phyloP scores from a whole-genome alignment of 164 flowering plant species.

The Cinnamomum micranthum region DNA sequence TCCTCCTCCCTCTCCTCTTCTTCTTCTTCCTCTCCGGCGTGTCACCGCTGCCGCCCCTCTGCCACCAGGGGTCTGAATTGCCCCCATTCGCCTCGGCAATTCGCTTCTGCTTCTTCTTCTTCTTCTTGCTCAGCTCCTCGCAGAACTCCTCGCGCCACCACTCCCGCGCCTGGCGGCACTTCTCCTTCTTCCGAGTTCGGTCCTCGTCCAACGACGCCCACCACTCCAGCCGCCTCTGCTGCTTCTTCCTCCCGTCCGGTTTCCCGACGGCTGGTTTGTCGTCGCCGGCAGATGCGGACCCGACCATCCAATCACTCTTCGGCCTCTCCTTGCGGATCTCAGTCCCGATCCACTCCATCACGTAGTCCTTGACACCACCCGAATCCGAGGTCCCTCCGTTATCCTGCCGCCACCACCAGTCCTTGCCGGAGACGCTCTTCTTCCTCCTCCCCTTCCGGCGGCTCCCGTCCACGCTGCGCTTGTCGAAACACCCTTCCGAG shows the following conservation, averaged over 20 bases:
- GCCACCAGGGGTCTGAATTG: slow-evolving; percentile 53
- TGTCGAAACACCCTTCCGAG: slow-evolving; percentile 48
- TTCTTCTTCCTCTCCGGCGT: slow-evolving; percentile 35
- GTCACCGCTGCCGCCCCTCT: slow-evolving; percentile 42
- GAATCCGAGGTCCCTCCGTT: slow-evolving; percentile 44
- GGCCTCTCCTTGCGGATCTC: slow-evolving; percentile 86
- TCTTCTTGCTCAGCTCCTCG: slow-evolving; percentile 87
- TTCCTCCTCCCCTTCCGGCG: slow-evolving; percentile 26
- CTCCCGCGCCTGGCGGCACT: slow-evolving; percentile 59
- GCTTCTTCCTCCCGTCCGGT: slow-evolving; percentile 33
- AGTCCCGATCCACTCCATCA: slow-evolving; percentile 94
- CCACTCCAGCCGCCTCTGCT: slow-evolving; percentile 64
- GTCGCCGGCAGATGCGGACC: slow-evolving; percentile 10
- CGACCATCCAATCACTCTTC: slow-evolving; percentile 53
- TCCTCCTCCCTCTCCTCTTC: slow-evolving; percentile 21
- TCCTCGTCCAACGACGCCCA: slow-evolving; percentile 75
- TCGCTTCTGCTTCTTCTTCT: slow-evolving; percentile 58
- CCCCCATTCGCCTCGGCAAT: slow-evolving; percentile 20
- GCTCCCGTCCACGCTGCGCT: slow-evolving; percentile 65
- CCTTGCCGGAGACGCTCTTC: slow-evolving; percentile 48
- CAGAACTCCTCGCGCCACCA: slow-evolving; percentile 98
- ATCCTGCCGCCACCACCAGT: slow-evolving; percentile 92
- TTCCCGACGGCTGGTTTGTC: slow-evolving; percentile 13
- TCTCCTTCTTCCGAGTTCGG: slow-evolving; percentile 41
- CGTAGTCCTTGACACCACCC: slow-evolving; percentile 82